phyloP scores from a whole-genome alignment of 2,329 filamentous ascomycete species.

The Nemania diffusa region DNA sequence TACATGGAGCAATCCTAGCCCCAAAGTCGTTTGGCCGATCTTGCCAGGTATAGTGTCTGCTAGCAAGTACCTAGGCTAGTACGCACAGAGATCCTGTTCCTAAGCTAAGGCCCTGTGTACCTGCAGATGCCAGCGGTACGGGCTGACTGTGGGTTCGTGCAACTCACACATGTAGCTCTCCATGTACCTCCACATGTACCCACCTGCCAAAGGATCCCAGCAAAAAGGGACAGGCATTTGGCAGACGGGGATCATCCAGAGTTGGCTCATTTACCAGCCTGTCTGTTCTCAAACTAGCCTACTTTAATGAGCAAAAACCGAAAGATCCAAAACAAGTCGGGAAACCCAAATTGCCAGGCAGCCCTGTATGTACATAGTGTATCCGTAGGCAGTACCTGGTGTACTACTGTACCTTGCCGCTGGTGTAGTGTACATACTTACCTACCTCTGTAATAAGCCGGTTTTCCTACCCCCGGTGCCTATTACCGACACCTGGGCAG shows the following conservation, averaged over 20 bases:
- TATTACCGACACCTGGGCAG: neutral
- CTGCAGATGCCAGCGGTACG: constrained; percentile 38
- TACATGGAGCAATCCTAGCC: constrained; percentile 25
- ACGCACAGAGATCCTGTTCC: constrained; percentile 28
- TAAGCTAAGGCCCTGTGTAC: constrained; percentile 34
- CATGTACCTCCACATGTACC: constrained; percentile 25
- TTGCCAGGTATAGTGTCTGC: constrained; percentile 25
- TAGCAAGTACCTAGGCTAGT: constrained; percentile 21
- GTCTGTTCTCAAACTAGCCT: constrained; percentile 35
- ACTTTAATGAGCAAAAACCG: constrained; percentile 32
- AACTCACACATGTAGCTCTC: constrained; percentile 30
- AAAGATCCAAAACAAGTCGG: constrained; percentile 28
- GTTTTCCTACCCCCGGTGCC: constrained; percentile 10
- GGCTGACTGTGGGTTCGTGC: constrained; percentile 39
- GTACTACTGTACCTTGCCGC: neutral
- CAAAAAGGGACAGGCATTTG: constrained; percentile 17
- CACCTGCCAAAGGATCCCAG: constrained; percentile 33
- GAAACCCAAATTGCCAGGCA: constrained; percentile 26
- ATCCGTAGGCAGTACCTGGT: neutral
- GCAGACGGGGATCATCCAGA: constrained; percentile 25
- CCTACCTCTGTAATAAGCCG: constrained; percentile 21
- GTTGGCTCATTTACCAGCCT: constrained; percentile 44
- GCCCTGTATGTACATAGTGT: constrained; percentile 20
- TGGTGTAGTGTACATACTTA: neutral
- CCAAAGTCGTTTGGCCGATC: constrained; percentile 23